Percentiles rank a stretch among this genome's conserved stretches.
These are phyloP conservation scores for Coriolopsis trogii DNA, from an alignment of 1,284 basidiomycete species.

Conservation along the genomic window DNA sequence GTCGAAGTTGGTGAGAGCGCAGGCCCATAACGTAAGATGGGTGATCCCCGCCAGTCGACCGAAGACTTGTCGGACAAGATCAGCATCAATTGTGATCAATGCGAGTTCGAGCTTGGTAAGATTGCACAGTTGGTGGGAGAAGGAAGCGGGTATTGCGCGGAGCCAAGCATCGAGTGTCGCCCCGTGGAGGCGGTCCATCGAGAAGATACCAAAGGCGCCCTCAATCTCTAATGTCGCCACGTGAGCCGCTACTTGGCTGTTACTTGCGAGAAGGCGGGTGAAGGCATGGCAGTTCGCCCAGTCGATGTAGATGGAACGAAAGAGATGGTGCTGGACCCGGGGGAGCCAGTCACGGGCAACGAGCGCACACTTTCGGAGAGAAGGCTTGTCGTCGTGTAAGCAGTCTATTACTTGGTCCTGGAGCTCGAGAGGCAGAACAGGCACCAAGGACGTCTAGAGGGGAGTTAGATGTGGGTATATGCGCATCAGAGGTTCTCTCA, in stretches of 20 bases:
- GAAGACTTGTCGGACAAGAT: constrained; percentile 18
- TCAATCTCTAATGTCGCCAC: constrained; percentile 22
- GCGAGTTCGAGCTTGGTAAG: constrained; percentile 24
- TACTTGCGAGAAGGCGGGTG: constrained; percentile 15
- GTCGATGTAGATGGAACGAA: constrained; percentile 23
- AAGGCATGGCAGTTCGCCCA: constrained; percentile 23
- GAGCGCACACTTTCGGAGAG: constrained; percentile 17
- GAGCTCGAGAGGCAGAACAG: constrained; percentile 15
- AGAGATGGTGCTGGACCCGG: constrained; percentile 17
- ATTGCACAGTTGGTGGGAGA: constrained; percentile 12
- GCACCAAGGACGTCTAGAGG: background rate
- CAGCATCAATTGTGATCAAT: constrained; percentile 18
- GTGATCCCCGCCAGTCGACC: constrained; percentile 8
- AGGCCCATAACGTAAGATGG: constrained; percentile 23
- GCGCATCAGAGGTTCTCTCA: background rate
- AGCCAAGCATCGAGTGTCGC: constrained; percentile 23
- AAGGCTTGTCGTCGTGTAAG: constrained; percentile 12
- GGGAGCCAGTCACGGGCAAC: constrained; percentile 10
- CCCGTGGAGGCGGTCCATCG: constrained; percentile 24
- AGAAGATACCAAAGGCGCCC: constrained; percentile 23
- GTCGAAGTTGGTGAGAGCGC: constrained; percentile 19
- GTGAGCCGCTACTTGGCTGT: constrained; percentile 6
- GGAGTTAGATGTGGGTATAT: background rate
- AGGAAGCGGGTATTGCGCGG: constrained; percentile 15
- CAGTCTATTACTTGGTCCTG: constrained; percentile 16